Percentiles rank a stretch among this genome's conserved stretches.
These are phyloP conservation scores for Talaromyces piceae DNA, from an alignment of 2,329 filamentous ascomycete genomes.

Conservation along the genomic window DNA sequence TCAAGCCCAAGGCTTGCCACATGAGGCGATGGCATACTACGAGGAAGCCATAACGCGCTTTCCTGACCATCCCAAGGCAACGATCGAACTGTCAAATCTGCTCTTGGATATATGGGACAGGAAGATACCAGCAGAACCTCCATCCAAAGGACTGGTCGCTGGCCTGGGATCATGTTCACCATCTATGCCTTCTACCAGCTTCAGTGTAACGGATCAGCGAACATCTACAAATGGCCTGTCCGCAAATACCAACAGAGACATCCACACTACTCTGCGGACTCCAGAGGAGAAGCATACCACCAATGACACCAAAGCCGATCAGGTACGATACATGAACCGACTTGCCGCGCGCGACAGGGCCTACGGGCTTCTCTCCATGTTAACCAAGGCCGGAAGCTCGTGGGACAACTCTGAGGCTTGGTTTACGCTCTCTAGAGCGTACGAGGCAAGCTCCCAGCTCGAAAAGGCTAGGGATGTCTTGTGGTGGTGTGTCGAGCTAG, in stretches of 20 bases:
- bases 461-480: conserved; percentile 87
- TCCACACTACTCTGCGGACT: not conserved
- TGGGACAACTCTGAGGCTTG: conserved; percentile 95
- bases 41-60: conserved; percentile 75
- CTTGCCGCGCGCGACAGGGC: conserved; percentile 87
- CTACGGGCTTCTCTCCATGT: conserved; percentile 68
- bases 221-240: not conserved
- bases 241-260: not conserved
- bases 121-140: conserved; percentile 33
- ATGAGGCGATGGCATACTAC: conserved; percentile 67
- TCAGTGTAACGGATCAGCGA: not conserved
- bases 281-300: conserved; percentile 11
- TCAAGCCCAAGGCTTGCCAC: conserved; percentile 53
- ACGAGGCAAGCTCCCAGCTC: conserved; percentile 76
- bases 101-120: conserved; percentile 74
- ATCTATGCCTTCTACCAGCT: not conserved
- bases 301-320: not conserved
- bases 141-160: conserved; percentile 22
- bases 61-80: conserved; percentile 71
- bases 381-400: conserved; percentile 77
- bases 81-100: conserved; percentile 74
- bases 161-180: conserved; percentile 21
- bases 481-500: conserved; percentile 96
- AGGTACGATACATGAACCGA: conserved; percentile 52
- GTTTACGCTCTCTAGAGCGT: conserved; percentile 77